Conservation (phyloP, 2,329 filamentous ascomycete genomes). For the Colletotrichum spinosum region DNA sequence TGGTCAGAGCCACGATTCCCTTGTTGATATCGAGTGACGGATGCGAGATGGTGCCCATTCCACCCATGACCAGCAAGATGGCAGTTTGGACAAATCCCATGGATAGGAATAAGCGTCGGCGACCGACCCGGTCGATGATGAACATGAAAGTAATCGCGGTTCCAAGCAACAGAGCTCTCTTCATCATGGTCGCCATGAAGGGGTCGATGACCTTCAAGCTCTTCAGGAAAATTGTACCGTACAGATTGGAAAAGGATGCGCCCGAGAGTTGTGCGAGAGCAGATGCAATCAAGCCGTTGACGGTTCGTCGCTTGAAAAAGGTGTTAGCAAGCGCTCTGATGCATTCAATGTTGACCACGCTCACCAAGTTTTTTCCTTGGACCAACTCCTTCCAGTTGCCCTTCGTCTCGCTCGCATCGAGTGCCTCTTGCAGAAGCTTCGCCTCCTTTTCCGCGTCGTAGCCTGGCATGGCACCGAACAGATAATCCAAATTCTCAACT, state of each 20-base stretch:
- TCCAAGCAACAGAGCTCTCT: constrained; percentile 37
- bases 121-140: constrained; percentile 33
- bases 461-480: constrained; percentile 34
- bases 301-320: constrained; percentile 26
- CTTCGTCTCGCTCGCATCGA: constrained; percentile 23
- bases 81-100: constrained; percentile 38
- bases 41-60: constrained; percentile 37
- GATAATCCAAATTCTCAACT: constrained; percentile 34
- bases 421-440: constrained; percentile 29
- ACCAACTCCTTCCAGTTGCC: constrained; percentile 31
- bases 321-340: too few relatives aligned
- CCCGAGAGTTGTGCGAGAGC: constrained; percentile 36
- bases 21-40: constrained; percentile 37
- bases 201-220: constrained; percentile 42
- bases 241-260: constrained; percentile 39
- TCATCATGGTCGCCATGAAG: constrained; percentile 43
- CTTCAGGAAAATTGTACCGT: constrained; percentile 41
- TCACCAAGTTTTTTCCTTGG: constrained; percentile 31
- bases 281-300: constrained; percentile 31
- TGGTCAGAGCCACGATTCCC: constrained; percentile 42
- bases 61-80: constrained; percentile 42
- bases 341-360: neutral
- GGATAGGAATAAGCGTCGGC: constrained; percentile 36
- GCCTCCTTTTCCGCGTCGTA: constrained; percentile 39
- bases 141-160: constrained; percentile 38